These are phyloP conservation scores for Dioscorea zingiberensis DNA, from an alignment of 106 monocot genomes.

Conservation along the genomic window DNA sequence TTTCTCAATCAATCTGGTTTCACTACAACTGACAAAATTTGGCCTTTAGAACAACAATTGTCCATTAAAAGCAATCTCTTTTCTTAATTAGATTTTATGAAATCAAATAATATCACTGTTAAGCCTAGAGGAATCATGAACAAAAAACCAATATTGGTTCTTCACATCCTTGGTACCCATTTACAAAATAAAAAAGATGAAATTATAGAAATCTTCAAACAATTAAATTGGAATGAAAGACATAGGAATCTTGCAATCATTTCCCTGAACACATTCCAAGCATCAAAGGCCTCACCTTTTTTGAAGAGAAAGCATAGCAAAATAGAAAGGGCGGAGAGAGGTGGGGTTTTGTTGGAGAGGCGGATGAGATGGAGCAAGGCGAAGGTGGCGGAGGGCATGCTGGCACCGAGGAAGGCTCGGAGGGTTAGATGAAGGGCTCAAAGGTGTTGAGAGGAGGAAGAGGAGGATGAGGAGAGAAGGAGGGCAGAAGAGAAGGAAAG, in stretches of 20 bases:
- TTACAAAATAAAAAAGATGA: too few relatives aligned
- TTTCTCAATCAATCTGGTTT: too few relatives aligned
- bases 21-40: too few relatives aligned
- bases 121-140: too few relatives aligned
- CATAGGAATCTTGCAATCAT: conserved; percentile 25
- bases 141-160: too few relatives aligned
- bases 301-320: conserved; percentile 46
- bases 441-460: conserved; percentile 9
- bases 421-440: conserved; percentile 44
- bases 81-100: too few relatives aligned
- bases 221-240: too few relatives aligned
- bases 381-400: conserved; percentile 39
- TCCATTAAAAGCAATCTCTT: too few relatives aligned
- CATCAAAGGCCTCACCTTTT: conserved; percentile 22
- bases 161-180: too few relatives aligned
- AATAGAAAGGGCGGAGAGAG: conserved; percentile 36
- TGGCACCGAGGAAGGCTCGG: conserved; percentile 48
- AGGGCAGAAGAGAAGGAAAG: conserved; percentile 31
- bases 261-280: conserved; percentile 50
- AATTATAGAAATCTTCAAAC: too few relatives aligned
- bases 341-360: conserved; percentile 15
- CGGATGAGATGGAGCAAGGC: conserved; percentile 26
- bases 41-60: too few relatives aligned
- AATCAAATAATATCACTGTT: too few relatives aligned
- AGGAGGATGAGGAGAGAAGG: neutral